Evolutionary conservation across 1,284 basidiomycete species (phyloP).

Genomic region (Cutaneotrichosporon sp.): DNA sequence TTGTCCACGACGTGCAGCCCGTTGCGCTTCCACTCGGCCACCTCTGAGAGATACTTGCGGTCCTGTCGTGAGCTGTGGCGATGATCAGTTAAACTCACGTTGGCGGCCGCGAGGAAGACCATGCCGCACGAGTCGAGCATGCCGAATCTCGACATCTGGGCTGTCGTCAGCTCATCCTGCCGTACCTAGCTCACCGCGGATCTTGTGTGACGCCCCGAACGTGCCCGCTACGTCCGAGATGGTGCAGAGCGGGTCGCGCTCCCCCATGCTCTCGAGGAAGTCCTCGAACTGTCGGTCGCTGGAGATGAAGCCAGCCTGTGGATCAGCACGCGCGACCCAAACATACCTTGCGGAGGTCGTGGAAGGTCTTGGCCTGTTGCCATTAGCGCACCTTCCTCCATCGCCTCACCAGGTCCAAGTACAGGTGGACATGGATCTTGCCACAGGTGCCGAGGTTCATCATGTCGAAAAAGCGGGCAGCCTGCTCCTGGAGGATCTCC

Average conservation of each 20-base stretch:
- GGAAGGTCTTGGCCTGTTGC: slow-evolving; percentile 2
- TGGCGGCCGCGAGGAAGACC: slow-evolving; percentile 20
- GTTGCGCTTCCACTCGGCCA: neutral
- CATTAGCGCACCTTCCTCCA: neutral
- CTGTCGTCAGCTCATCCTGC: slow-evolving; percentile 1
- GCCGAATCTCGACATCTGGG: slow-evolving; percentile 14
- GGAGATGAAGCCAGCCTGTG: slow-evolving; percentile 9
- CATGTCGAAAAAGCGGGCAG: slow-evolving; percentile 7
- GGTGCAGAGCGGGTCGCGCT: slow-evolving; percentile 57
- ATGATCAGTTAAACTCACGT: slow-evolving; percentile 19
- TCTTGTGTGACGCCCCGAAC: slow-evolving; percentile 24
- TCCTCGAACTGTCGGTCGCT: slow-evolving; percentile 23
- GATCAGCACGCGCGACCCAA: neutral
- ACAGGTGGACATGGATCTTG: slow-evolving; percentile 23
- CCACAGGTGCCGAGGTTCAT: slow-evolving; percentile 6
- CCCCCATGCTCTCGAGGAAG: slow-evolving; percentile 32
- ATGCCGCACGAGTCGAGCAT: slow-evolving; percentile 19
- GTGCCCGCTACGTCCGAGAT: slow-evolving; percentile 70
- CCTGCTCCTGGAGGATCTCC: slow-evolving; percentile 3
- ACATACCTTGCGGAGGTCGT: slow-evolving; percentile 8
- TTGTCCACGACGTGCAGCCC: slow-evolving; percentile 12
- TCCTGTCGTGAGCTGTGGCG: slow-evolving; percentile 13
- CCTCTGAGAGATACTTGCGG: slow-evolving; percentile 14
- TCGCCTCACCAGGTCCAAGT: slow-evolving; percentile 33
- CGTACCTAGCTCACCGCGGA: slow-evolving; percentile 22